Evolutionary conservation across 192 early-diverging fungal genomes (phyloP).

Genomic region (Coemansia sp.): DNA sequence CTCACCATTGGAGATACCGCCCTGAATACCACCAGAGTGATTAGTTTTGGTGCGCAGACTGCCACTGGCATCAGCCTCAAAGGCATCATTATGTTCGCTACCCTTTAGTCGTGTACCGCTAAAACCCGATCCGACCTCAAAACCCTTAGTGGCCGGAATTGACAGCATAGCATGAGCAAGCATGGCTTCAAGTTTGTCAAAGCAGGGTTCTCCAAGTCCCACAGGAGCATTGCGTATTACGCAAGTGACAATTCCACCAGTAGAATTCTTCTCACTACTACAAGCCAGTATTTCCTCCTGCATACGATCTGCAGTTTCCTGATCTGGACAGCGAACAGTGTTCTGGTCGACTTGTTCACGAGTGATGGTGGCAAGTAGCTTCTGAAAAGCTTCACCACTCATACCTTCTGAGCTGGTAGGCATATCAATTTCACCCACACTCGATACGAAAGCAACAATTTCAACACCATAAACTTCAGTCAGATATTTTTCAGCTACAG

Average conservation of each 20-base stretch:
- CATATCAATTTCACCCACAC: constrained; percentile 83
- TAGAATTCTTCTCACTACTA: constrained; percentile 81
- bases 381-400: constrained; percentile 58
- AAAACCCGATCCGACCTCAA: constrained; percentile 95
- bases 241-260: constrained; percentile 93
- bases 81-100: constrained; percentile 92
- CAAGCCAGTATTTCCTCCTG: constrained; percentile 81
- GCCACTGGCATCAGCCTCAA: constrained; percentile 62
- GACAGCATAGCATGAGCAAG: constrained; percentile 98
- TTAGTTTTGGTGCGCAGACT: constrained; percentile 86
- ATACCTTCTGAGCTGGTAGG: constrained; percentile 47
- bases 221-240: constrained; percentile 90
- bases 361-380: constrained; percentile 66
- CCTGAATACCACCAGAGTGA: constrained; percentile 95
- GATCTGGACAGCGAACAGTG: constrained; percentile 88
- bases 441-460: constrained; percentile 91
- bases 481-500: constrained; percentile 98
- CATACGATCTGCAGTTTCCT: constrained; percentile 71
- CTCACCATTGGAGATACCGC: constrained; percentile 96
- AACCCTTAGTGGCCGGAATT: constrained; percentile 97
- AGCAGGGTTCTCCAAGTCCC: constrained; percentile 96
- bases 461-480: constrained; percentile 77
- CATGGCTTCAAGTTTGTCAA: constrained; percentile 95
- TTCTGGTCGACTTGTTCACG: constrained; percentile 77
- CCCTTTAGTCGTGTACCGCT: constrained; percentile 84